Evolutionary conservation across 768 basidiomycete species (phyloP).

Genomic region (Nidularia pulvinata): DNA sequence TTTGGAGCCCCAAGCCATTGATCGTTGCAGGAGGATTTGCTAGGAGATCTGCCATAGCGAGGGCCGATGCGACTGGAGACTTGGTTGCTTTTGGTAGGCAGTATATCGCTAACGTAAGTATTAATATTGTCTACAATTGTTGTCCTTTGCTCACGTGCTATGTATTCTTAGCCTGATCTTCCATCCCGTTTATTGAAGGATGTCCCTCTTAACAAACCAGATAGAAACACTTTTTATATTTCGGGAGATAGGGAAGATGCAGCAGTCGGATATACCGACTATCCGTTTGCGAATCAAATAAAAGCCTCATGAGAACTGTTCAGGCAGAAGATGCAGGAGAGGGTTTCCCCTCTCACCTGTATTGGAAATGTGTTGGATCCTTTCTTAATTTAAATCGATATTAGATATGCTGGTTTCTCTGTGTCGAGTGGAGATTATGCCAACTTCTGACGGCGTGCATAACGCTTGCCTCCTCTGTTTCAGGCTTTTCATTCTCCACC

Average conservation of each 20-base stretch:
- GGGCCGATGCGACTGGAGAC: background rate
- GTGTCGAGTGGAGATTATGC: no score
- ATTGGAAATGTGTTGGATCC: no score
- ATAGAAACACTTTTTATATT: background rate
- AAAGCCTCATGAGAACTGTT: no score
- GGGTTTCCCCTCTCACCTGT: no score
- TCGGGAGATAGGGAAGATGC: background rate
- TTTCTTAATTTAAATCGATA: no score
- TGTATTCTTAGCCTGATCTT: background rate
- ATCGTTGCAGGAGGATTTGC: background rate
- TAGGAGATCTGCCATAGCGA: background rate
- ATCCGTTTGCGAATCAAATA: background rate
- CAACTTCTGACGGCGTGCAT: no score
- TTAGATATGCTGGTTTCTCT: no score
- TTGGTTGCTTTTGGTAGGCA: background rate
- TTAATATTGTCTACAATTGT: background rate
- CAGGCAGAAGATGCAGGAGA: no score
- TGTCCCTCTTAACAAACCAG: background rate
- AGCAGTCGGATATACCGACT: background rate
- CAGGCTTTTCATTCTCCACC: no score
- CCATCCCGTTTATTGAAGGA: background rate
- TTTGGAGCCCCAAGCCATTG: background rate
- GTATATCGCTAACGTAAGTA: background rate
- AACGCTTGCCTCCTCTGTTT: no score
- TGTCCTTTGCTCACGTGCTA: background rate